Evolutionary conservation across 495 filamentous ascomycete species (phyloP), one percentile per base, ranked within the genome.

Genomic region (Penicillium atrosanguineum): DNA sequence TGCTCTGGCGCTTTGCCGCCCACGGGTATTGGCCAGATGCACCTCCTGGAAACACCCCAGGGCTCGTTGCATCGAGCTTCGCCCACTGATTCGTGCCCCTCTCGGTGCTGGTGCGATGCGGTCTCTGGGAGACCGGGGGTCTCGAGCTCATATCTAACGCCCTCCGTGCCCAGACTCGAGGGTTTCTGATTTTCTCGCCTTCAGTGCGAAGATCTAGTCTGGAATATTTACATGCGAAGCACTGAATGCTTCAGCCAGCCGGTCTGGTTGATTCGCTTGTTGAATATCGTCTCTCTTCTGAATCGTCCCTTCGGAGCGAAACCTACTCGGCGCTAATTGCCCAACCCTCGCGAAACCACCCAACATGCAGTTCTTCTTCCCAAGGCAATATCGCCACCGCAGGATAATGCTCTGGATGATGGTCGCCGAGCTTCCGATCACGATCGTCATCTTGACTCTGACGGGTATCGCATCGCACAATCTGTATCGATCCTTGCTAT

Each of bases 391-490:
- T 85, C 83, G 82, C 54, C 77, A 79, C 21, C 83, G 84, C 55
- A 79, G 74, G 54, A 66, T 86, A 48, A 69, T 90, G 43, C 78
- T 84, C 58, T 82, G 68, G 56, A 77, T 91, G 63, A 81, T 95
- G 71, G 63, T 83, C 43, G 61, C 82, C 26, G 91, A 97, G 72
- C 70, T 94, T 23, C 71, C 78, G 28, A 72, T 89, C 51, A 84
- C 82, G 34, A 77, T 97, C 56, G 79, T 83, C 15, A 73, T 84
- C 19, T 78, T 97, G 40, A 86, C 89, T 16, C 77, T 97, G 53
- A 91, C 89, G 54, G 90, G 87, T 46, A 84, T 97, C 57, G 87
- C 89, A 48, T 82, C 84, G 21, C 90, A 91, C 48, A 80, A 95
- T 69, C 70, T 85, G 43, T 96, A 89, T 66, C 83, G 88, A 19